These are phyloP conservation scores for Conidiobolus incongruus DNA, from an alignment of 371 early-diverging fungal species.

Conservation along the genomic window DNA sequence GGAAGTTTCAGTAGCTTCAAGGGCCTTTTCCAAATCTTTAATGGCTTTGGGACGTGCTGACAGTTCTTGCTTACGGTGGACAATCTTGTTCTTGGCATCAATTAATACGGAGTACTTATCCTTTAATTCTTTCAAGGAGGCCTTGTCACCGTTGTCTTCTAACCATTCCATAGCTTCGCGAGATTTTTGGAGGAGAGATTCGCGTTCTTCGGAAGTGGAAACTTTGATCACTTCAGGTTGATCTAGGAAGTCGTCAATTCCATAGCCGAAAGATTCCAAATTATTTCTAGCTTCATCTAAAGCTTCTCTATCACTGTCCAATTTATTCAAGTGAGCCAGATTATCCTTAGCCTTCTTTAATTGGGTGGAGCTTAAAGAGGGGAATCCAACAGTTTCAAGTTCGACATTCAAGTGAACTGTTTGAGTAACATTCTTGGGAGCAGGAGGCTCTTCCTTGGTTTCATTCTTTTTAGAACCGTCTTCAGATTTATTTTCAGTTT, in stretches of 20 bases:
- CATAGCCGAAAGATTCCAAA: slow-evolving; percentile 79
- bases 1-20: slow-evolving; percentile 17
- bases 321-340: slow-evolving; percentile 19
- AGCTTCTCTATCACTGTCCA: slow-evolving; percentile 34
- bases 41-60: slow-evolving; percentile 33
- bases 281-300: slow-evolving; percentile 71
- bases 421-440: slow-evolving; percentile 16
- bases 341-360: slow-evolving; percentile 7
- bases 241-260: slow-evolving; percentile 51
- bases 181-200: slow-evolving; percentile 25
- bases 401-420: slow-evolving; percentile 10
- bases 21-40: slow-evolving; percentile 13
- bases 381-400: not conserved
- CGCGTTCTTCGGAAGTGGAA: slow-evolving; percentile 45
- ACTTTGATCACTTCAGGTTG: slow-evolving; percentile 39
- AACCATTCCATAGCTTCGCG: slow-evolving; percentile 67
- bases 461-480: slow-evolving; percentile 7
- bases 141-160: slow-evolving; percentile 51
- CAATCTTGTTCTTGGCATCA: slow-evolving; percentile 32
- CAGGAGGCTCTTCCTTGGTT: slow-evolving; percentile 14
- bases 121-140: slow-evolving; percentile 7
- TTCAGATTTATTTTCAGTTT: slow-evolving; percentile 6
- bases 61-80: slow-evolving; percentile 32
- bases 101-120: slow-evolving; percentile 11
- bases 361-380: slow-evolving; percentile 8